Evolutionary conservation across 257 asterid species (phyloP), one percentile per base, ranked within the genome.

Genomic region (Solanum sejunctum): DNA sequence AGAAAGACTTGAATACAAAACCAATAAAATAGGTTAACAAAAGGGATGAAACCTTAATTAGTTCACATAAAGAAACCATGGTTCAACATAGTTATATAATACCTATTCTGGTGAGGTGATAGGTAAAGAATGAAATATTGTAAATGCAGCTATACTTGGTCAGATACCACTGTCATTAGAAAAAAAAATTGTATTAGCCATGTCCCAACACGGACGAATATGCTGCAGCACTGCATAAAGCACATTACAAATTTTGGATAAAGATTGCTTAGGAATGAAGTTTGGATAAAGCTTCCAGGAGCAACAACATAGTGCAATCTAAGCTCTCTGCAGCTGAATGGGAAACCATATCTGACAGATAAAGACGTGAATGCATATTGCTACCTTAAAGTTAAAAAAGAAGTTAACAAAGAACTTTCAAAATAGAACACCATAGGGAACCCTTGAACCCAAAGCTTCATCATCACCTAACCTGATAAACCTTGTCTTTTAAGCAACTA

Each of bases 401-500:
- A 86, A 88, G 82, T 85, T 81, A 67, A 81, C 75, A 54, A 87
- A 77, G 86, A 85, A 84, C 84, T 81, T 85, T 56, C 78, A 85
- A 85, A 56, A 91, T 45, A 81, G 86, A 88, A 89, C 90, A 93
- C 89, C 82, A 77, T 80, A 83, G 84, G 63, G 86, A 84, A 93
- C 90, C 82, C 98, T 92, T 96, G 93, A 90, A 90, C 85, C 84
- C 89, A 87, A 95, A 93, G 97, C 84, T 88, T 94, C 95, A 91
- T 91, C 67, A 88, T 89, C 92, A 88, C 91, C 93, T 89, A 93
- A 82, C 95, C 93, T 77, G 81, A 79, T 87, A 81, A 89, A 49
- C 90, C 99, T 94, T 94, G 71, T 94, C 99, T 96, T 96, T 90
- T 85, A 96, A 96, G 99, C 96, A 93, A 95, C 91, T 86, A 89